phyloP scores from a whole-genome alignment of 495 filamentous ascomycete genomes.

The Annulohypoxylon maeteangense region DNA sequence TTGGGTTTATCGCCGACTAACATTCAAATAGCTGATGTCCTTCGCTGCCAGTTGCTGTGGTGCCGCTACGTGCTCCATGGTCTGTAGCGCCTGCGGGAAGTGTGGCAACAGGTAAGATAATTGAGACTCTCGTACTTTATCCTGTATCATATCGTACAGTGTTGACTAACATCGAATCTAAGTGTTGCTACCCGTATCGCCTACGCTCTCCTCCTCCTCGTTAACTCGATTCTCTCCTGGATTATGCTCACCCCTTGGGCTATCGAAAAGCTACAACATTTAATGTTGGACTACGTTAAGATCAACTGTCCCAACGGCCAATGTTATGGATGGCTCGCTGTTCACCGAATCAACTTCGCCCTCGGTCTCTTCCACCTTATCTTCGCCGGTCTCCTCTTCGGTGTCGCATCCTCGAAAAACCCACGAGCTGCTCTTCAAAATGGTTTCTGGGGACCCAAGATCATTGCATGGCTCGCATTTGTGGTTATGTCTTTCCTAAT shows the following conservation, averaged over 20 bases:
- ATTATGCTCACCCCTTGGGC: constrained; percentile 99
- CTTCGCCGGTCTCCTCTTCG: constrained; percentile 83
- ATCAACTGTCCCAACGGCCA: constrained; percentile 90
- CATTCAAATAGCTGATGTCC: constrained; percentile 69
- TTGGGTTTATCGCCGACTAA: constrained; percentile 17
- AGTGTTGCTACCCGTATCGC: constrained; percentile 97
- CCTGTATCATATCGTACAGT: neutral
- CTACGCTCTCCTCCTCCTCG: constrained; percentile 92
- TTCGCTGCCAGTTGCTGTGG: constrained; percentile 90
- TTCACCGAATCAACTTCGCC: constrained; percentile 97
- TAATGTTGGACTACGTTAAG: constrained; percentile 94
- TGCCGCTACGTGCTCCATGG: constrained; percentile 91
- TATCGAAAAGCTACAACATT: constrained; percentile 89
- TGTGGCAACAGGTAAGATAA: constrained; percentile 86
- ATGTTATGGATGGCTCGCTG: constrained; percentile 95
- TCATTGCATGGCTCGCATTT: constrained; percentile 82
- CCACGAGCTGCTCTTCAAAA: constrained; percentile 91
- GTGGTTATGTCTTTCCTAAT: constrained; percentile 95
- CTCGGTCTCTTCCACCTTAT: constrained; percentile 93
- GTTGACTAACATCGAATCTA: constrained; percentile 12
- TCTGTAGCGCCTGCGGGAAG: constrained; percentile 94
- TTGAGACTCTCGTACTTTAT: neutral
- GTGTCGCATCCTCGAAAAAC: constrained; percentile 87
- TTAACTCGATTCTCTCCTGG: constrained; percentile 98
- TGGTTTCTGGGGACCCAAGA: constrained; percentile 85